phyloP scores from a whole-genome alignment of 2,329 filamentous ascomycete species.

The Geosmithia morbida region DNA sequence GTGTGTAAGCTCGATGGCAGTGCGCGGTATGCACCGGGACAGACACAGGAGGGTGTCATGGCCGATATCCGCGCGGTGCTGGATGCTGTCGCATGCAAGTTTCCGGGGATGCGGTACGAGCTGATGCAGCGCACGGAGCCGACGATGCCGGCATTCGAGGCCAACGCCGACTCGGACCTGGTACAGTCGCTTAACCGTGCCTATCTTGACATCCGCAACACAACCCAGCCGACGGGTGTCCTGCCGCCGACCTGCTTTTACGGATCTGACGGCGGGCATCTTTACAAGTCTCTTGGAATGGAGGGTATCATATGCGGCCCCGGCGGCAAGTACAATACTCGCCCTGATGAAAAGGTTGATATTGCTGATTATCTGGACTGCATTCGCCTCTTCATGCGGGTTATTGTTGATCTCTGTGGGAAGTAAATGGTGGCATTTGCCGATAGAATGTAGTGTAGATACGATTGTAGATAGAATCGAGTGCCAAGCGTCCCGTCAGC shows the following conservation, averaged over 20 bases:
- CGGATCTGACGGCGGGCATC: constrained; percentile 10
- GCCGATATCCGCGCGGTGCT: constrained; percentile 6
- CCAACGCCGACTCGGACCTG: constrained; percentile 5
- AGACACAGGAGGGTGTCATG: constrained; percentile 11
- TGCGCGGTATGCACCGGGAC: constrained; percentile 11
- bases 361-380: constrained; percentile 12
- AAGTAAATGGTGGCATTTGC: no score
- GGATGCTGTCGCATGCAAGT: constrained; percentile 5
- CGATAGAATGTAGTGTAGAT: no score
- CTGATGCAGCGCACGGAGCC: constrained; percentile 8
- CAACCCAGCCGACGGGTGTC: constrained; percentile 10
- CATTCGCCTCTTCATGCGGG: constrained; percentile 10
- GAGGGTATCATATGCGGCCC: constrained; percentile 12
- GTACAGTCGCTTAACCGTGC: constrained; percentile 9
- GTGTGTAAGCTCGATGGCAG: constrained; percentile 10
- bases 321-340: constrained; percentile 11
- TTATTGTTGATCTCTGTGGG: constrained; percentile 7
- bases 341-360: constrained; percentile 12
- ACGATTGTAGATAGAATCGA: no score
- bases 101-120: constrained; percentile 9
- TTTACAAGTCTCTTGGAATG: constrained; percentile 11
- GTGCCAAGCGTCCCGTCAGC: no score
- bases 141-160: constrained; percentile 12
- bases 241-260: constrained; percentile 11
- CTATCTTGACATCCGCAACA: constrained; percentile 6